Evolutionary conservation across 495 filamentous ascomycete species (phyloP).

Genomic region (Penicillium canariense): DNA sequence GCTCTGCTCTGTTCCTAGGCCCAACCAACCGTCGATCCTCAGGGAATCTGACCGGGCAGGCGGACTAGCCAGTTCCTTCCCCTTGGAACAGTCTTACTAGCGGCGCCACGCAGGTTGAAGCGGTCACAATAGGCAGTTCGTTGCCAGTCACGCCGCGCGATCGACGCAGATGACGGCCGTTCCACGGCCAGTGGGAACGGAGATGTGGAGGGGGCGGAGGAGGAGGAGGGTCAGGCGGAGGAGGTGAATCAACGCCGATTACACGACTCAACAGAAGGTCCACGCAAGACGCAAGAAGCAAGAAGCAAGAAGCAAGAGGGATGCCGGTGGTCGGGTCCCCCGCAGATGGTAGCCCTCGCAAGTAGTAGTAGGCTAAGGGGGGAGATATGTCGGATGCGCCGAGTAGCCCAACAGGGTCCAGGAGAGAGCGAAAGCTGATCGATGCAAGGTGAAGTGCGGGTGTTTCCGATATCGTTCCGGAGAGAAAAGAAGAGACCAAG

Average conservation of each 20-base stretch:
- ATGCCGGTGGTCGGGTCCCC: neutral
- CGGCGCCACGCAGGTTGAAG: slow-evolving; percentile 2
- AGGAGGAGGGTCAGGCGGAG: too few relatives aligned
- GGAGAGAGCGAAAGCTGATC: too few relatives aligned
- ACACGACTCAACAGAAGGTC: too few relatives aligned
- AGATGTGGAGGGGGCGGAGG: too few relatives aligned
- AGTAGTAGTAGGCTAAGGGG: neutral
- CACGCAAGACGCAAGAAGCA: too few relatives aligned
- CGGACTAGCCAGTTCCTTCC: neutral
- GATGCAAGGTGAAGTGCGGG: too few relatives aligned
- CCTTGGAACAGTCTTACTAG: slow-evolving; percentile 6
- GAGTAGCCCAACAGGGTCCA: too few relatives aligned
- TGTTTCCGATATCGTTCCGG: too few relatives aligned
- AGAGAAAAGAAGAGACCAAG: neutral
- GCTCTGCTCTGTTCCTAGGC: too few relatives aligned
- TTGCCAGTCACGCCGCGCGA: slow-evolving; percentile 11
- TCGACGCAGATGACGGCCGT: slow-evolving; percentile 33
- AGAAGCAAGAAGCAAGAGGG: neutral
- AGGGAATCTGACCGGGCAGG: neutral
- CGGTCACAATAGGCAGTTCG: slow-evolving; percentile 10
- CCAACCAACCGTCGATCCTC: slow-evolving; percentile 5
- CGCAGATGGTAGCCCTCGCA: neutral
- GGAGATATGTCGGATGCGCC: too few relatives aligned
- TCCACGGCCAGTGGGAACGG: neutral
- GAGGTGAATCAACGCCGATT: too few relatives aligned